Evolutionary conservation across 805 yeast genomes (phyloP).

Genomic region (Spathaspora sp.): DNA sequence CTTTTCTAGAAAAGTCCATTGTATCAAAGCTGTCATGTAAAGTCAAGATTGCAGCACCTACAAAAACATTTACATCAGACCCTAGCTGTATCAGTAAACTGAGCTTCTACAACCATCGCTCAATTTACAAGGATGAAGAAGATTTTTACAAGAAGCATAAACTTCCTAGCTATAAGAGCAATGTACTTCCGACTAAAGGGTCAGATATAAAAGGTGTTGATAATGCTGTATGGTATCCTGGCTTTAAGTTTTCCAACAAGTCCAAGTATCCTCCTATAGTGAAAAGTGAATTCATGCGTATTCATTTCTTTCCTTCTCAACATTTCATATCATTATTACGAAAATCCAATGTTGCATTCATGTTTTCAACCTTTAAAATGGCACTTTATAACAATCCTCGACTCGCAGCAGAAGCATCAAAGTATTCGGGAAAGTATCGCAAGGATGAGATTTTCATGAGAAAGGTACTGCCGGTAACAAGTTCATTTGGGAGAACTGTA

Average conservation of each 20-base stretch:
- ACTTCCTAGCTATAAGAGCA: slow-evolving; percentile 8
- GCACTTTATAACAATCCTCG: slow-evolving; percentile 21
- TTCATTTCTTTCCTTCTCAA: slow-evolving; percentile 26
- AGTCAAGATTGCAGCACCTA: background rate
- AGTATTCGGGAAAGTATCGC: slow-evolving; percentile 27
- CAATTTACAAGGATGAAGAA: slow-evolving; percentile 3
- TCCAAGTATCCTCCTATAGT: slow-evolving; percentile 12
- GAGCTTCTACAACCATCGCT: background rate
- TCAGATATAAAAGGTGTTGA: slow-evolving; percentile 37
- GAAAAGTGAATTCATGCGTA: slow-evolving; percentile 17
- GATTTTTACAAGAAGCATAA: slow-evolving; percentile 5
- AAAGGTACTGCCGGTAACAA: slow-evolving; percentile 25
- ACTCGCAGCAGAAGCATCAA: slow-evolving; percentile 16
- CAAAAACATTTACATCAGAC: background rate
- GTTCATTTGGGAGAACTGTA: slow-evolving; percentile 27
- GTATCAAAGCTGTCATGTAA: background rate
- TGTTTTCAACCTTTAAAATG: slow-evolving; percentile 26
- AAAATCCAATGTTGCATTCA: slow-evolving; percentile 37
- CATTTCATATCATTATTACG: slow-evolving; percentile 26
- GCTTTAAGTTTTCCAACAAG: slow-evolving; percentile 9
- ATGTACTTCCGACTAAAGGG: slow-evolving; percentile 20
- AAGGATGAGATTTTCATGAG: slow-evolving; percentile 19
- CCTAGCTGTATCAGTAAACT: background rate
- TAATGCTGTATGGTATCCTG: slow-evolving; percentile 14
- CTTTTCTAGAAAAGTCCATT: background rate